These are phyloP conservation scores for Ceratocystis ficicola DNA, from an alignment of 2,329 filamentous ascomycete species.

Conservation along the genomic window DNA sequence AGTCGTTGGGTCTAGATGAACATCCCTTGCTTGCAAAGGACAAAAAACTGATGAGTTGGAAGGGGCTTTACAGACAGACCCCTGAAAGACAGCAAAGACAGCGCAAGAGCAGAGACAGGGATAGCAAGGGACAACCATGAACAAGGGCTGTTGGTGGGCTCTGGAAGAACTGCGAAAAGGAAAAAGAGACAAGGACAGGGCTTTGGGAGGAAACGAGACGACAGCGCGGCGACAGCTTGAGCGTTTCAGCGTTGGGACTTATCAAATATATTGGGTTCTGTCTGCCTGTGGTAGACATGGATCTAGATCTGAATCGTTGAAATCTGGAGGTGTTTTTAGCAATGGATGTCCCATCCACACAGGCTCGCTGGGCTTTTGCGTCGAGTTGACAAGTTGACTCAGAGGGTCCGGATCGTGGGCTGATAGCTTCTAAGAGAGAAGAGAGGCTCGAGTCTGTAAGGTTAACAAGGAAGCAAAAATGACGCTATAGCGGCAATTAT, in stretches of 20 bases:
- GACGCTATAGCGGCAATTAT: conserved; percentile 8
- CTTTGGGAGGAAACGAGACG: background rate
- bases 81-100: conserved; percentile 2
- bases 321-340: too few species aligned
- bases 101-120: background rate
- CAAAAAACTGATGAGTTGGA: background rate
- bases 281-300: background rate
- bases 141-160: background rate
- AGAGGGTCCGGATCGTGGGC: too few species aligned
- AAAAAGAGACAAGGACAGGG: background rate
- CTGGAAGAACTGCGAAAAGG: background rate
- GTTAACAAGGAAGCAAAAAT: background rate
- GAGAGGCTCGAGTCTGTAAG: too few species aligned
- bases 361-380: too few species aligned
- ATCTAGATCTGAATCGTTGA: too few species aligned
- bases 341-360: too few species aligned
- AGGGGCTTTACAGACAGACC: background rate
- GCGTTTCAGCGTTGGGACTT: background rate
- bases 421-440: too few species aligned
- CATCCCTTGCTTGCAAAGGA: background rate
- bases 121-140: background rate
- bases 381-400: too few species aligned
- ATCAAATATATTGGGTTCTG: background rate
- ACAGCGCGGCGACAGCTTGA: background rate
- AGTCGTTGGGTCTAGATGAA: background rate